Percentiles rank a stretch among this genome's conserved stretches.
phyloP scores from a whole-genome alignment of 306 rosid species.

The Cercis canadensis region DNA sequence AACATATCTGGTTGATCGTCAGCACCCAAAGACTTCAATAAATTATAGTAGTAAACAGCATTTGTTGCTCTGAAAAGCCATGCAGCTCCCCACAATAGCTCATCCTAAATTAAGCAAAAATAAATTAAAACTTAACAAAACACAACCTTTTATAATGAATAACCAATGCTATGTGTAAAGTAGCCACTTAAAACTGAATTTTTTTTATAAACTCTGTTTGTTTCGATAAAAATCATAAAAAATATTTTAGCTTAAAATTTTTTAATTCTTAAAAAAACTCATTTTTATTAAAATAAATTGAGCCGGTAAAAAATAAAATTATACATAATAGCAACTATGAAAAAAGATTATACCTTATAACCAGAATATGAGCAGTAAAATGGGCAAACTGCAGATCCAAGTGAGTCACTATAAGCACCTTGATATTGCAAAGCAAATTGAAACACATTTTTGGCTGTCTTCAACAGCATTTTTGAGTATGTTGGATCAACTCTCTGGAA shows the following conservation, averaged over 20 bases:
- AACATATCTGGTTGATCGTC: conserved; percentile 80
- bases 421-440: conserved; percentile 71
- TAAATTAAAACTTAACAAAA: not conserved
- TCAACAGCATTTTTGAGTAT: conserved; percentile 64
- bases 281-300: too few species aligned
- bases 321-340: too few species aligned
- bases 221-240: too few species aligned
- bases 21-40: conserved; percentile 69
- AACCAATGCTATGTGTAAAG: too few species aligned
- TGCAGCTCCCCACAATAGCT: conserved; percentile 91
- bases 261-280: too few species aligned
- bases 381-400: conserved; percentile 86
- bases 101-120: conserved; percentile 58
- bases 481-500: conserved; percentile 66
- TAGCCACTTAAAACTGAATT: too few species aligned
- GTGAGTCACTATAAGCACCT: conserved; percentile 85
- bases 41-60: conserved; percentile 55
- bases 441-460: conserved; percentile 70
- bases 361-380: conserved; percentile 97
- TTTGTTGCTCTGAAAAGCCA: conserved; percentile 93
- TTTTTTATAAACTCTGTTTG: too few species aligned
- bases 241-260: too few species aligned
- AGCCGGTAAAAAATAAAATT: too few species aligned
- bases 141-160: too few species aligned
- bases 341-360: conserved; percentile 58